Evolutionary conservation across 768 basidiomycete species (phyloP), one percentile per base, ranked within the genome.

Genomic region (Xanthoconium stramineum): DNA sequence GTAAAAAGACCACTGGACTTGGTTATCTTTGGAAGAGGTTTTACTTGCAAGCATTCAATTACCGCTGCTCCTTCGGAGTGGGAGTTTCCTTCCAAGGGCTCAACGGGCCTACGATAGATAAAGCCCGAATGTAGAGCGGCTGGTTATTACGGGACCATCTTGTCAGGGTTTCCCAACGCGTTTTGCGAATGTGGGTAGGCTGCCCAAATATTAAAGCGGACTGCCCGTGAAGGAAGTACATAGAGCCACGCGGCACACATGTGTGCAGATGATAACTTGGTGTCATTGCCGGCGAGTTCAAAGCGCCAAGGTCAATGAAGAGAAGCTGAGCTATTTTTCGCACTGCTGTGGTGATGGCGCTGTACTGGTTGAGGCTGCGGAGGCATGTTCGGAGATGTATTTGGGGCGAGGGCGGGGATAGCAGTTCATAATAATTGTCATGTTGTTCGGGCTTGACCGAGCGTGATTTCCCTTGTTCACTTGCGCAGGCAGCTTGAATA

Each of bases 391-490:
- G 38, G 38, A 39, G 6, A 39, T 39, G 17, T 12, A 56, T 45
- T 44, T 29, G 10, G 29, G 28, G 47, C 13, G 45, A 61, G 44
- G 60, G 52, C 50, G 64, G 64, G 50, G 60, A 58, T 62, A 44
- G 60, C 63, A 50, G 55, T 24, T 24, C 24, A 24, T 24, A 24
- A 24, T 24, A 24, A 24, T 24, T 24, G 62, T 38, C 6, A 29
- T 24, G 15, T 39, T 10, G 48, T 61, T 70, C 66, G 69, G 69
- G 68, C 51, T 59, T 62, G 69, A 59, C 70, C 69, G 71, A 70
- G n/a, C 51, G 61, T 43, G 65, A 65, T 48, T 70, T 72, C 60
- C 71, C 52, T 66, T 65, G 61, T 71, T 61, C 59, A 62, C 68
- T 24, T 48, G 65, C 63, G 60, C 58, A 72, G 68, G 67, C 30